Evolutionary conservation across 179 eudicot species (phyloP).

Genomic region (Spergularia azorica): DNA sequence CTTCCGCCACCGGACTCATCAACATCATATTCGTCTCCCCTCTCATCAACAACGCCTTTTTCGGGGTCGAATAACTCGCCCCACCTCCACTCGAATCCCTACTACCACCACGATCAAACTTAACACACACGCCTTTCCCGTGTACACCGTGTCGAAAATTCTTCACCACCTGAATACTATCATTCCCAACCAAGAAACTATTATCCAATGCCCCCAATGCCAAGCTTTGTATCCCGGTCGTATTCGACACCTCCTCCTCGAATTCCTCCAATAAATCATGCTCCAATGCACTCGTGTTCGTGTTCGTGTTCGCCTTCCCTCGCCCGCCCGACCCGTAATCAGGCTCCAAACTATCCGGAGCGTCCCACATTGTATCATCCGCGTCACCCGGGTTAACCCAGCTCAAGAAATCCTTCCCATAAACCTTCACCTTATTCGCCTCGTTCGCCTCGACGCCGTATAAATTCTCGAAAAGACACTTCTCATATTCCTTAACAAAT

Average conservation of each 20-base stretch:
- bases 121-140: constrained; percentile 92
- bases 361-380: constrained; percentile 93
- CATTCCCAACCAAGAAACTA: constrained; percentile 75
- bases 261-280: constrained; percentile 80
- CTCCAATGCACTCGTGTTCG: constrained; percentile 11
- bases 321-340: constrained; percentile 34
- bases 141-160: constrained; percentile 93
- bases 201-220: constrained; percentile 93
- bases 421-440: constrained; percentile 63
- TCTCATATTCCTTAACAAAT: constrained; percentile 57
- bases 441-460: constrained; percentile 58
- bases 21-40: constrained; percentile 94
- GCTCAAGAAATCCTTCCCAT: constrained; percentile 83
- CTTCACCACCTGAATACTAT: constrained; percentile 93
- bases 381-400: constrained; percentile 74
- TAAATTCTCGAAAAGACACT: constrained; percentile 74
- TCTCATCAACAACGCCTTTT: constrained; percentile 85
- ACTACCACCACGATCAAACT: constrained; percentile 49
- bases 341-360: constrained; percentile 37
- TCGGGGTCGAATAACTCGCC: constrained; percentile 50
- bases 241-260: constrained; percentile 65
- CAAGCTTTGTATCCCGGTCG: constrained; percentile 76
- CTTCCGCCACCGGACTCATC: constrained; percentile 75
- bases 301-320: background rate
- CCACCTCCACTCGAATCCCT: constrained; percentile 17